Conservation (phyloP, 306 rosid genomes). For the Inga laurina region DNA sequence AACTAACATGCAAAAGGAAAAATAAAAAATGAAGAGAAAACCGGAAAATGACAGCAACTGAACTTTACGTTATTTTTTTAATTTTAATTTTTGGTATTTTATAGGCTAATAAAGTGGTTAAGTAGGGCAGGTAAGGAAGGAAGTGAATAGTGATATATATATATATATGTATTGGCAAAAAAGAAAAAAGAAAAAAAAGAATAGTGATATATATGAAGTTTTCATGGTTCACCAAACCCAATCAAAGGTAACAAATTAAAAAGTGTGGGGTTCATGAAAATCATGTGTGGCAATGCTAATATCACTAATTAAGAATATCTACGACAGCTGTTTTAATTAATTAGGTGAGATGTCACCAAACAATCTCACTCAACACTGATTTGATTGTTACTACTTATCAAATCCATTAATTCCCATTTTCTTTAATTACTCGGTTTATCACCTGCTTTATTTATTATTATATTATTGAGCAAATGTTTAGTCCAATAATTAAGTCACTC, state of each 20-base stretch:
- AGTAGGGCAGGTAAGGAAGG: not conserved
- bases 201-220: too few species aligned
- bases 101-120: not conserved
- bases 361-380: constrained; percentile 13
- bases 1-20: not conserved
- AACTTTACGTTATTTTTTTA: not conserved
- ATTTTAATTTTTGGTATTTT: not conserved
- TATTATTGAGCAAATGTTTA: not conserved
- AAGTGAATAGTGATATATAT: not conserved
- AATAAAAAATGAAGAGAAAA: not conserved
- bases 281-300: constrained; percentile 31
- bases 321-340: constrained; percentile 29
- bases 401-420: not conserved
- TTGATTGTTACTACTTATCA: constrained; percentile 9
- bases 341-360: constrained; percentile 36
- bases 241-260: not conserved
- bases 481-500: not conserved
- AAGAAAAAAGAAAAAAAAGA: too few species aligned
- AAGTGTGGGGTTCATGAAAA: constrained; percentile 51
- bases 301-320: constrained; percentile 41
- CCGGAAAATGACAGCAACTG: not conserved
- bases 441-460: too few species aligned
- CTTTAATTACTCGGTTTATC: not conserved
- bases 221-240: constrained; percentile 47
- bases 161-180: too few species aligned